A percentile compares a stretch with the other conserved stretches of the same genome.
phyloP scores from a whole-genome alignment of 192 early-diverging fungal species.

The Entrophospora sp. region DNA sequence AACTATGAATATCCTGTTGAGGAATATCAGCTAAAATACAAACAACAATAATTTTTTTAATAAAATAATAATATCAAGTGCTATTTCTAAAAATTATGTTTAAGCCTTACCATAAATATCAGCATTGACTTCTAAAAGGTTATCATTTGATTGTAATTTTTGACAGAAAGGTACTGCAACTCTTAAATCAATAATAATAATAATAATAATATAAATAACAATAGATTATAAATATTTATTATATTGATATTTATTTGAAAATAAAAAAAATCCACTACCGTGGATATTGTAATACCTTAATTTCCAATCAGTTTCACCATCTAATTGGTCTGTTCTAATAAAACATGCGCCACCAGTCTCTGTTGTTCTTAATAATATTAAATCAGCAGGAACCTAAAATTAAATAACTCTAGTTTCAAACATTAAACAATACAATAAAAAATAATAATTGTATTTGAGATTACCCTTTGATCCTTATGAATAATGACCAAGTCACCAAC shows the following conservation, averaged over 20 bases:
- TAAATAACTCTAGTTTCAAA: neutral
- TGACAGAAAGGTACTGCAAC: constrained; percentile 79
- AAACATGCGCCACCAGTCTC: constrained; percentile 83
- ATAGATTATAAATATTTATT: neutral
- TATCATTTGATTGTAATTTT: constrained; percentile 49
- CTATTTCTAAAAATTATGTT: no score
- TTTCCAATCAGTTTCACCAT: constrained; percentile 99
- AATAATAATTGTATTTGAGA: neutral
- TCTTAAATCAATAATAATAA: constrained; percentile 18
- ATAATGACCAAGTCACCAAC: constrained; percentile 86
- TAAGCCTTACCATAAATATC: constrained; percentile 57
- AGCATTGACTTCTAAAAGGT: constrained; percentile 54
- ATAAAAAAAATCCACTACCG: neutral
- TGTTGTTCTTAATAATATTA: constrained; percentile 76
- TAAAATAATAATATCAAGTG: neutral
- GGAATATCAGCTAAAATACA: constrained; percentile 62
- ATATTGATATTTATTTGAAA: neutral
- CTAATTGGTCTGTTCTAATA: constrained; percentile 93
- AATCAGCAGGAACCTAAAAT: constrained; percentile 75
- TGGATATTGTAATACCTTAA: constrained; percentile 37
- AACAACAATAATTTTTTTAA: neutral
- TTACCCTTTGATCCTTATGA: constrained; percentile 77
- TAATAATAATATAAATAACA: neutral
- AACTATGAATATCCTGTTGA: constrained; percentile 89
- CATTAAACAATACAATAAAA: neutral